phyloP scores from a whole-genome alignment of 2,329 filamentous ascomycete species.

The Hirsutella thompsonii region DNA sequence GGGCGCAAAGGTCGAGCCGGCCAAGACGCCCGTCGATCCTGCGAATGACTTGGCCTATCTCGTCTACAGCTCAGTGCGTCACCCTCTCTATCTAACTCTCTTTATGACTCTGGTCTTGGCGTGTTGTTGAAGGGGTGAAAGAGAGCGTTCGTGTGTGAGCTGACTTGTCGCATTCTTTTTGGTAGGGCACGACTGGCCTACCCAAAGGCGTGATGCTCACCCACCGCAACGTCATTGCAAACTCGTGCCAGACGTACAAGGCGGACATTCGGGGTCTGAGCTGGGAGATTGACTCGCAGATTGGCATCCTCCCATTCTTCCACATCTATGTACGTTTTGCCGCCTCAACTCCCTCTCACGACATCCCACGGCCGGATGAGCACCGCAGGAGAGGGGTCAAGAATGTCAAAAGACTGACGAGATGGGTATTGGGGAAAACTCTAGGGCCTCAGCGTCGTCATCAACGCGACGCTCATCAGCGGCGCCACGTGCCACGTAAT shows the following conservation, averaged over 20 bases:
- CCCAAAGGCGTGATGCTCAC: conserved; percentile 86
- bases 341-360: neutral
- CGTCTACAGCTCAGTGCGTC: conserved; percentile 58
- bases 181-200: conserved; percentile 67
- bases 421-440: too few relatives aligned
- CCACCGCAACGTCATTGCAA: conserved; percentile 72
- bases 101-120: neutral
- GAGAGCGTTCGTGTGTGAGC: too few relatives aligned
- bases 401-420: too few relatives aligned
- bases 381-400: too few relatives aligned
- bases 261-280: conserved; percentile 42
- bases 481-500: conserved; percentile 63
- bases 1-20: conserved; percentile 37
- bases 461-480: conserved; percentile 28
- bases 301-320: conserved; percentile 80
- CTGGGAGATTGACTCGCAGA: conserved; percentile 55
- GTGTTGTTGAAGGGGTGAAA: neutral
- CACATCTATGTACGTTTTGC: conserved; percentile 64
- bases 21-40: conserved; percentile 48
- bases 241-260: conserved; percentile 43
- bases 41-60: conserved; percentile 68
- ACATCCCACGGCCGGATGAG: neutral
- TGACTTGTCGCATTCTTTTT: neutral
- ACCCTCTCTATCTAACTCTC: neutral
- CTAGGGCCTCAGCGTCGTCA: conserved; percentile 19